Percentiles rank a stretch among this genome's conserved stretches.
Conservation (phyloP, 2,329 filamentous ascomycete genomes). For the Cytospora leucostoma region DNA sequence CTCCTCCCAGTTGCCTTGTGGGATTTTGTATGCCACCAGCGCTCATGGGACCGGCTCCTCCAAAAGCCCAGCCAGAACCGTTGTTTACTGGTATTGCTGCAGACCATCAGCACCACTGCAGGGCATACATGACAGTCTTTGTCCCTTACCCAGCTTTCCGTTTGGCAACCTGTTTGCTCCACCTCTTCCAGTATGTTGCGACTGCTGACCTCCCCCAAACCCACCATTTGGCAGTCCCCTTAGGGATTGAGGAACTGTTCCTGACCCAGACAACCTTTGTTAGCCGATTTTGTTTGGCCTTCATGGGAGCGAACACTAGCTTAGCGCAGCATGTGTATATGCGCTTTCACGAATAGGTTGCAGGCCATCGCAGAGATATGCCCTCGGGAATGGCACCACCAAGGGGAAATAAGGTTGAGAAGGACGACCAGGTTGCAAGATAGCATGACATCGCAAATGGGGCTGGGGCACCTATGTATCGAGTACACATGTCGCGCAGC, state of each 20-base stretch:
- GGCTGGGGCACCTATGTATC: not conserved
- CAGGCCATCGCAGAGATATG: not conserved
- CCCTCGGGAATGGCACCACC: not conserved
- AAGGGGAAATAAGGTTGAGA: not conserved
- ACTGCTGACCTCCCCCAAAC: conserved; percentile 61
- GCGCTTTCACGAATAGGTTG: not conserved
- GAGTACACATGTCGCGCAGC: conserved; percentile 1
- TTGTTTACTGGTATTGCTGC: conserved; percentile 46
- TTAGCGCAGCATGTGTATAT: not conserved
- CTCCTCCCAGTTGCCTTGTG: conserved; percentile 57
- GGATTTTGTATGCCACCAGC: conserved; percentile 53
- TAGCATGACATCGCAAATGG: not conserved
- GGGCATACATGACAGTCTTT: conserved; percentile 11
- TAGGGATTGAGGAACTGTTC: conserved; percentile 62
- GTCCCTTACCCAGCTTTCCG: conserved; percentile 62
- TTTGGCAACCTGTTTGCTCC: conserved; percentile 63
- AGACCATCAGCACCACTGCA: conserved; percentile 25
- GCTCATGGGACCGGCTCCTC: conserved; percentile 62
- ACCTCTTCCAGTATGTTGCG: conserved; percentile 56
- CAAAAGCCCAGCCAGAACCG: conserved; percentile 62
- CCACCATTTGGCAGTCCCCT: conserved; percentile 59
- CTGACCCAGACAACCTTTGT: conserved; percentile 37
- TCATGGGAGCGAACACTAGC: not conserved
- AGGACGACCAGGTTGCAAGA: not conserved
- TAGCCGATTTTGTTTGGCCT: conserved; percentile 18